Conservation (phyloP, 139 green algal species). For the Desmodesmus armatus region DNA sequence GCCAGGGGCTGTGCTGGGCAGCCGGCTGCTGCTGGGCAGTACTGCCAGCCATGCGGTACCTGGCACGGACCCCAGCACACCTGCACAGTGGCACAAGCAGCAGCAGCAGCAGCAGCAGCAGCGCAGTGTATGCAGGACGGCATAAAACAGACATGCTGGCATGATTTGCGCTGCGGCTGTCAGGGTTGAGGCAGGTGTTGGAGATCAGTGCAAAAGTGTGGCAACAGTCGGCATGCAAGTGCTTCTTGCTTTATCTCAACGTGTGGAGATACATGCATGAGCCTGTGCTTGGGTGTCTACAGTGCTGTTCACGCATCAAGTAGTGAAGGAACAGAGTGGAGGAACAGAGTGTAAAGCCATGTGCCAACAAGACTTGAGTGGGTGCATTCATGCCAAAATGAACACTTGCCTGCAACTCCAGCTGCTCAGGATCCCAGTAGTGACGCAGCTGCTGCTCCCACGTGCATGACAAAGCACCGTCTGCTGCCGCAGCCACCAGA, state of each 20-base stretch:
- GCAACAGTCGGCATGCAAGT: too few species aligned
- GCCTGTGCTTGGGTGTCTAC: not conserved
- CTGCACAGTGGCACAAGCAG: not conserved
- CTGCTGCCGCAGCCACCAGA: not conserved
- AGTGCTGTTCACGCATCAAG: not conserved
- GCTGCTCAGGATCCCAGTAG: not conserved
- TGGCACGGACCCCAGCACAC: slow-evolving; percentile 33
- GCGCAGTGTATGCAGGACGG: not conserved
- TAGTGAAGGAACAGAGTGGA: not conserved
- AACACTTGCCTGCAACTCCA: slow-evolving; percentile 7
- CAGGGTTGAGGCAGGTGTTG: too few species aligned
- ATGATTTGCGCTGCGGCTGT: too few species aligned
- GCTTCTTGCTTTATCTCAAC: not conserved
- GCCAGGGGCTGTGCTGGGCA: slow-evolving; percentile 12
- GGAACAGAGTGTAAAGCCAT: not conserved
- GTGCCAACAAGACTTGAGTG: not conserved
- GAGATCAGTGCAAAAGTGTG: too few species aligned
- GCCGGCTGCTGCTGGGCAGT: slow-evolving; percentile 9
- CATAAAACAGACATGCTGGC: not conserved
- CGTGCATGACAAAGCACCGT: not conserved
- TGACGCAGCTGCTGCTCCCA: slow-evolving; percentile 26
- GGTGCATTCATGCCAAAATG: not conserved
- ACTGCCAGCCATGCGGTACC: slow-evolving; percentile 27
- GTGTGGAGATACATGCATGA: not conserved
- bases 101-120: not conserved